A percentile compares a stretch with the other conserved stretches of the same genome.
Conservation (phyloP, 805 yeast species). For the Ogataea naganishii region DNA sequence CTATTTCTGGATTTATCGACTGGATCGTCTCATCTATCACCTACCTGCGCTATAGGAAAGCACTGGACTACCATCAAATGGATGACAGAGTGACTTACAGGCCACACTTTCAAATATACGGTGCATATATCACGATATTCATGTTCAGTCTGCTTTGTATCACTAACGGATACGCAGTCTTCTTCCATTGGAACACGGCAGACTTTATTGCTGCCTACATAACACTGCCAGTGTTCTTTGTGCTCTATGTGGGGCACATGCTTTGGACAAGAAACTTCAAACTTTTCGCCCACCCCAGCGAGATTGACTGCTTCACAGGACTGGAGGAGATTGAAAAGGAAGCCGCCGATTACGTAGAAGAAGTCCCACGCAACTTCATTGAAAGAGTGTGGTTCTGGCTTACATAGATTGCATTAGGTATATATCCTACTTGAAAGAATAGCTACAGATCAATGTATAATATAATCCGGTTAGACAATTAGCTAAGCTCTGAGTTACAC, state of each 20-base stretch:
- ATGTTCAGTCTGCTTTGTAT: constrained; percentile 44
- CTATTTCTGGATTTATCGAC: constrained; percentile 58
- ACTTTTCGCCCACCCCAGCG: constrained; percentile 42
- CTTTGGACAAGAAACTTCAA: constrained; percentile 33
- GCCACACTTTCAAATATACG: constrained; percentile 47
- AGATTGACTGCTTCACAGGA: constrained; percentile 54
- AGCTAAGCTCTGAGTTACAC: too few relatives aligned
- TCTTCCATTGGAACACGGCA: constrained; percentile 43
- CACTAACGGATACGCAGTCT: constrained; percentile 69
- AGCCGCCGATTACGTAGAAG: constrained; percentile 28
- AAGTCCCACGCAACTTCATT: constrained; percentile 29
- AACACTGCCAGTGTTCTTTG: constrained; percentile 48
- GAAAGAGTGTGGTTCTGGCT: constrained; percentile 42
- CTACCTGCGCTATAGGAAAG: constrained; percentile 58
- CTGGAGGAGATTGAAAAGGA: constrained; percentile 52
- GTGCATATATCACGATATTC: constrained; percentile 44
- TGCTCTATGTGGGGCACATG: constrained; percentile 52
- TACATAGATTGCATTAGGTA: constrained; percentile 5
- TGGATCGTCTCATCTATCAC: constrained; percentile 50
- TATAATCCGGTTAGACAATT: too few relatives aligned
- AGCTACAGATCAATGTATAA: too few relatives aligned
- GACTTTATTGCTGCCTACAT: constrained; percentile 69
- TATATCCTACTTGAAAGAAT: too few relatives aligned
- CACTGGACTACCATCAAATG: constrained; percentile 42
- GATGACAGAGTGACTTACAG: constrained; percentile 50